Conservation (phyloP, 176 grass and related monocot species). For the Lolium rigidum region DNA sequence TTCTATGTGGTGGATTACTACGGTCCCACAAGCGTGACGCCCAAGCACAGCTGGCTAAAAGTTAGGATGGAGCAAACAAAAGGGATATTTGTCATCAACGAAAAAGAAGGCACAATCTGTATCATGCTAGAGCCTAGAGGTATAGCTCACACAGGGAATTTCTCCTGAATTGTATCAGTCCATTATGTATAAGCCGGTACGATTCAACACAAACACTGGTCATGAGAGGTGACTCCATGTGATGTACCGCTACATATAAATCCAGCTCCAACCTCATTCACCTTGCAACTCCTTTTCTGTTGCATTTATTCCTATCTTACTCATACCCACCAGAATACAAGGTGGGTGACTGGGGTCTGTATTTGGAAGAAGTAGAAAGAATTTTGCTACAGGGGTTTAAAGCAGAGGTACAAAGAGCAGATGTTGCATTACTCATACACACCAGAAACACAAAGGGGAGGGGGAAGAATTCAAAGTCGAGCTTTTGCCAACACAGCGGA, state of each 20-base stretch:
- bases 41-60: no score
- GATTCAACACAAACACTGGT: background rate
- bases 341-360: background rate
- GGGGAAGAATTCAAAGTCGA: constrained; percentile 47
- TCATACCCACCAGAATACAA: background rate
- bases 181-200: background rate
- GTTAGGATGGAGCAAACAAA: no score
- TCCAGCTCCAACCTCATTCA: background rate
- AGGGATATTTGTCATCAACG: no score
- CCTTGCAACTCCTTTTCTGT: background rate
- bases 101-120: no score
- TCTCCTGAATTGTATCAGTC: background rate
- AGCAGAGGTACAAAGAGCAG: no score
- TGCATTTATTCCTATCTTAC: constrained; percentile 15
- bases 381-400: no score
- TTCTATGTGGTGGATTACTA: background rate
- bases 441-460: no score
- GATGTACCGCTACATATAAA: background rate
- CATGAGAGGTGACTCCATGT: background rate
- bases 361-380: background rate
- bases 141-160: background rate
- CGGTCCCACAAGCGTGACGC: no score
- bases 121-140: no score
- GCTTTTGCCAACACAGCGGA: constrained; percentile 44
- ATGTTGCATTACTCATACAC: no score